Base-by-base conservation (phyloP, 306 rosid genomes). In the Aeschynomene evenia region DNA sequence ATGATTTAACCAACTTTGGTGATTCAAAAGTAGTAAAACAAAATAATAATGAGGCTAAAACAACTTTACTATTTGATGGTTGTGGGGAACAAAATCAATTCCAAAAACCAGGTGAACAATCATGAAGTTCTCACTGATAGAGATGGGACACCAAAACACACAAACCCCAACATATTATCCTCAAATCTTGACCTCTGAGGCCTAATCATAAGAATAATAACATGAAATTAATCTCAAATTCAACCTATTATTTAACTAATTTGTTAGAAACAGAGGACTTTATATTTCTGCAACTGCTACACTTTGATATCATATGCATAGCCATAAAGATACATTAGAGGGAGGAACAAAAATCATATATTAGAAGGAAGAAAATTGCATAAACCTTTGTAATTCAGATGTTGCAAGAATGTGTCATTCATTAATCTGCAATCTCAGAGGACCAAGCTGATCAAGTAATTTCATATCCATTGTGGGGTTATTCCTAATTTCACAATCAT, bases 51-150 rank as follows among this genome's bases (percentile, higher is more conserved):
- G 85, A 87, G 86, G 77, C 61, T 67, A 71, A 88, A 88, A 68
- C 78, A 48, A 73, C 88, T 87, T 82, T 81, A 71, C 29, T 80
- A 85, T 79, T 85, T 81, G 77, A 72, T 83, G 79, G 68, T 79
- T 90, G 96, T 93, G 96, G 97, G 98, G 97, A 85, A 56, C 92
- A 87, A 85, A 85, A 85, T 87, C 87, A 82, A 84, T 87, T 76
- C 80, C 79, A 82, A 82, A n/a, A 81, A 83, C 93, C 43, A 84
- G 83, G 85, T 67, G 52, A 88, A 80, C 73, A 78, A 86, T 90
- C 88, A 90, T 93, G 69, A 80, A 81, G 79, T 85, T 88, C n/a
- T 79, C 86, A 76, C 64, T 70, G 87, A 87, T 78, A 69, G 77
- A 80, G 86, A 92, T 80, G 28, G 81, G 58, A 74, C 95, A 78